phyloP scores from a whole-genome alignment of 2,329 filamentous ascomycete genomes.

The Alternaria rosae region DNA sequence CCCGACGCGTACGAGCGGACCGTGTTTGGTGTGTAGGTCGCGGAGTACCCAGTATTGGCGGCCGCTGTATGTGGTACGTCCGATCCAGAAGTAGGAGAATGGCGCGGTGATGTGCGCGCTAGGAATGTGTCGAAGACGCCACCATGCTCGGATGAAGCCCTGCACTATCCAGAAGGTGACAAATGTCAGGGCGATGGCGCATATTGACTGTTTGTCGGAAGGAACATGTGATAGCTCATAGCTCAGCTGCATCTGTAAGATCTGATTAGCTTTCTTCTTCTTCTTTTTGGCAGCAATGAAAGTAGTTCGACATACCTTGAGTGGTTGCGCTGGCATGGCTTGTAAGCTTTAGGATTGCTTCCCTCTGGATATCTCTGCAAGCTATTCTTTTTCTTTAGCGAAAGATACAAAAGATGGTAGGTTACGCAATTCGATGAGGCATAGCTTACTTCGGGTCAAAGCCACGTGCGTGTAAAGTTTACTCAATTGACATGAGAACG shows the following conservation, averaged over 20 bases:
- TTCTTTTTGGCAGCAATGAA: neutral
- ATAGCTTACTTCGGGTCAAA: neutral
- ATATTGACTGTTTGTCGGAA: neutral
- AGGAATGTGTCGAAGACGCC: neutral
- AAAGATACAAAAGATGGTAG: neutral
- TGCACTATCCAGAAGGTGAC: neutral
- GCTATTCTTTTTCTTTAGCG: neutral
- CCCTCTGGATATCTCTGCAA: neutral
- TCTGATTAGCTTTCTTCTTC: neutral
- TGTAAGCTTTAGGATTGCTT: neutral
- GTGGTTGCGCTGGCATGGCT: neutral
- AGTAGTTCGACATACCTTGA: neutral
- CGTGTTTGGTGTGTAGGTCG: neutral
- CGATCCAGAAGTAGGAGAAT: conserved; percentile 12
- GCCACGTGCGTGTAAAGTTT: neutral
- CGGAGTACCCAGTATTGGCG: conserved; percentile 10
- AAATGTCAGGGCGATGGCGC: neutral
- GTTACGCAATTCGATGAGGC: neutral
- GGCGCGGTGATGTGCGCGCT: conserved; percentile 1
- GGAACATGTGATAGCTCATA: neutral
- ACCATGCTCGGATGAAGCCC: neutral
- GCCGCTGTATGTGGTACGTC: conserved; percentile 3
- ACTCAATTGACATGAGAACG: neutral
- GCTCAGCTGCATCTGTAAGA: neutral
- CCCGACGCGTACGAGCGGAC: conserved; percentile 49